A percentile compares a stretch with the other conserved stretches of the same genome.
These are phyloP conservation scores for Mycosphaerelloides madeirae DNA, from an alignment of 2,329 filamentous ascomycete species.

Conservation along the genomic window DNA sequence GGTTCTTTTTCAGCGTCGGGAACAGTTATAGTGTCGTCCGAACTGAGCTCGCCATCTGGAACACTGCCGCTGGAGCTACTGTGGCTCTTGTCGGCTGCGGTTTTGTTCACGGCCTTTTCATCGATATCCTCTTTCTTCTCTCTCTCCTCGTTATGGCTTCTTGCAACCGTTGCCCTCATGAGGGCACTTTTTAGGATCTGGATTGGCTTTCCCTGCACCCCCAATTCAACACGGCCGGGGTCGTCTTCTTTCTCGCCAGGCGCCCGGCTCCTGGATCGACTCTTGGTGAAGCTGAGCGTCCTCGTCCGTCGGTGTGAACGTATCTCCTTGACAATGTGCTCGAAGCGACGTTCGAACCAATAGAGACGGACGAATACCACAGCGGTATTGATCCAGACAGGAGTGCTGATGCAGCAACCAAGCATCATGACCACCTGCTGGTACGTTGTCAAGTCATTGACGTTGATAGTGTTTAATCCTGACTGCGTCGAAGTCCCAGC, in stretches of 20 bases:
- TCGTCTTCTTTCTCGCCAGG: slow-evolving; percentile 34
- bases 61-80: neutral
- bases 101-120: slow-evolving; percentile 12
- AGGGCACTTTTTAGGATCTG: slow-evolving; percentile 50
- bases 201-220: slow-evolving; percentile 63
- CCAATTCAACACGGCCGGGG: slow-evolving; percentile 51
- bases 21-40: slow-evolving; percentile 7
- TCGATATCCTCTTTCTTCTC: slow-evolving; percentile 46
- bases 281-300: slow-evolving; percentile 54
- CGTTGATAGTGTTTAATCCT: slow-evolving; percentile 71
- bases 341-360: slow-evolving; percentile 97
- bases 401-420: slow-evolving; percentile 69
- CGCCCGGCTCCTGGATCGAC: slow-evolving; percentile 21
- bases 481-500: slow-evolving; percentile 85
- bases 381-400: slow-evolving; percentile 76
- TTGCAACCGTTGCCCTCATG: slow-evolving; percentile 33
- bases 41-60: slow-evolving; percentile 1
- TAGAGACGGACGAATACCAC: slow-evolving; percentile 92
- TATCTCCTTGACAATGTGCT: slow-evolving; percentile 72
- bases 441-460: slow-evolving; percentile 45
- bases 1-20: slow-evolving; percentile 7
- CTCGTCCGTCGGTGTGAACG: slow-evolving; percentile 60
- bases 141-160: slow-evolving; percentile 37
- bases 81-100: slow-evolving; percentile 4
- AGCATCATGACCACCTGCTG: slow-evolving; percentile 63